phyloP scores from a whole-genome alignment of 1,284 basidiomycete genomes.

The Malassezia furfur region DNA sequence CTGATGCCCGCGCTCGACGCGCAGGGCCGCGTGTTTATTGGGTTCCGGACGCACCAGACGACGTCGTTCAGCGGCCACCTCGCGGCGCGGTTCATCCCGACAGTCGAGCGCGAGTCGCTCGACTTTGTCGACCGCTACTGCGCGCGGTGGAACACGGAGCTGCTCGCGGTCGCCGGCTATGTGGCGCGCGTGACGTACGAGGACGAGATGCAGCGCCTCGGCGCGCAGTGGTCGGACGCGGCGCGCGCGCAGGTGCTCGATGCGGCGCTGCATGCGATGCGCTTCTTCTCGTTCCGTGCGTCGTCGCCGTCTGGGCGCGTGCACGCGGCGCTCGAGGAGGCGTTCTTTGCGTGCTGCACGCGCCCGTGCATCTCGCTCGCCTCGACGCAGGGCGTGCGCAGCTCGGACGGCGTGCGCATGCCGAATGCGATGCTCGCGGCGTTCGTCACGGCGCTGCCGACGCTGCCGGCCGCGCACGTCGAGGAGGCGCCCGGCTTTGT shows the following conservation, averaged over 20 bases:
- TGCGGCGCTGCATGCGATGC: conserved; percentile 70
- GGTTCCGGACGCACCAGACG: conserved; percentile 66
- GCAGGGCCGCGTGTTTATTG: conserved; percentile 49
- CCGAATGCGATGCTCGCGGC: conserved; percentile 65
- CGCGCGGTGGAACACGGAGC: conserved; percentile 38
- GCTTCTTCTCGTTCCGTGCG: conserved; percentile 50
- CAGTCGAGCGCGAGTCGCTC: conserved; percentile 89
- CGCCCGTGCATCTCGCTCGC: conserved; percentile 61
- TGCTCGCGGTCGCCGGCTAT: conserved; percentile 55
- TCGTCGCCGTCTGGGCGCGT: conserved; percentile 81
- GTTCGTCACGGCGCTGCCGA: conserved; percentile 72
- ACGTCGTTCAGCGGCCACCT: conserved; percentile 87
- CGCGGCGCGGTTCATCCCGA: conserved; percentile 85
- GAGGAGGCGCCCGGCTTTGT: conserved; percentile 61
- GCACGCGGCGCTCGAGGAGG: conserved; percentile 64
- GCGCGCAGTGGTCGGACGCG: conserved; percentile 51
- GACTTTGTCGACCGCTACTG: conserved; percentile 54
- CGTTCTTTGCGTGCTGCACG: conserved; percentile 65
- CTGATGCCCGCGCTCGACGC: conserved; percentile 41
- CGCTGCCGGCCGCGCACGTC: conserved; percentile 63
- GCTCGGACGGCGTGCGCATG: conserved; percentile 63
- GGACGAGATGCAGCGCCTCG: conserved; percentile 59
- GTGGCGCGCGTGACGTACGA: conserved; percentile 78
- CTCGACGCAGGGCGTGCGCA: conserved; percentile 67
- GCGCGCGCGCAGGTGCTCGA: conserved; percentile 40